Conservation (phyloP, 2,329 filamentous ascomycete genomes). For the Zasmidium cellare region DNA sequence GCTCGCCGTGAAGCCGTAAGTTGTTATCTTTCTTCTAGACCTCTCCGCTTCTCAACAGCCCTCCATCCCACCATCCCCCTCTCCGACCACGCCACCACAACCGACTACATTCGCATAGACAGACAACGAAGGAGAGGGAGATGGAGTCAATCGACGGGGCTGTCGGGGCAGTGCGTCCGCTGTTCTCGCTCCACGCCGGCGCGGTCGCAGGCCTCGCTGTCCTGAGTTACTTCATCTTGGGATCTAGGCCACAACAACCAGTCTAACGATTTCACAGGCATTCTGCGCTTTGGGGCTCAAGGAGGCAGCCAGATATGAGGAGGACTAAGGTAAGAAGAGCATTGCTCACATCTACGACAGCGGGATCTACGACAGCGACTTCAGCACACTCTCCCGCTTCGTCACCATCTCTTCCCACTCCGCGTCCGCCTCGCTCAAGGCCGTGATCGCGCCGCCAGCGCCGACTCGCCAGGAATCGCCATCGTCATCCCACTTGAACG, state of each 20-base stretch:
- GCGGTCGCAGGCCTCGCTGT: no score
- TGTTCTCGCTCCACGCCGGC: no score
- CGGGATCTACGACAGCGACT: slow-evolving; percentile 13
- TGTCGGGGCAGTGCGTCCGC: background rate
- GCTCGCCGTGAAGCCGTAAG: background rate
- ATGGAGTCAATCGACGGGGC: background rate
- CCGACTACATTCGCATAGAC: background rate
- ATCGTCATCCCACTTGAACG: slow-evolving; percentile 72
- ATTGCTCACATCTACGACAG: background rate
- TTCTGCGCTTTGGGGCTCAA: no score
- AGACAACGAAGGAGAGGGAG: background rate
- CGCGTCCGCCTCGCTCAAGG: slow-evolving; percentile 73
- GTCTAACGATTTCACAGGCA: no score
- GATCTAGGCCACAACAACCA: no score
- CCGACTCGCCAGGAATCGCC: slow-evolving; percentile 71
- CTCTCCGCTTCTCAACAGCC: background rate
- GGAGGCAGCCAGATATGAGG: no score
- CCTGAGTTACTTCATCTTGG: no score
- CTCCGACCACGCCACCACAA: background rate
- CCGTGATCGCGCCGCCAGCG: slow-evolving; percentile 87
- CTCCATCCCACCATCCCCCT: background rate
- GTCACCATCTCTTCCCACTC: slow-evolving; percentile 85
- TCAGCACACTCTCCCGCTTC: slow-evolving; percentile 40
- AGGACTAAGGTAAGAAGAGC: no score
- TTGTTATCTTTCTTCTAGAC: background rate